Conservation (phyloP, 345 rosid species). For the Carallia pectinifolia region DNA sequence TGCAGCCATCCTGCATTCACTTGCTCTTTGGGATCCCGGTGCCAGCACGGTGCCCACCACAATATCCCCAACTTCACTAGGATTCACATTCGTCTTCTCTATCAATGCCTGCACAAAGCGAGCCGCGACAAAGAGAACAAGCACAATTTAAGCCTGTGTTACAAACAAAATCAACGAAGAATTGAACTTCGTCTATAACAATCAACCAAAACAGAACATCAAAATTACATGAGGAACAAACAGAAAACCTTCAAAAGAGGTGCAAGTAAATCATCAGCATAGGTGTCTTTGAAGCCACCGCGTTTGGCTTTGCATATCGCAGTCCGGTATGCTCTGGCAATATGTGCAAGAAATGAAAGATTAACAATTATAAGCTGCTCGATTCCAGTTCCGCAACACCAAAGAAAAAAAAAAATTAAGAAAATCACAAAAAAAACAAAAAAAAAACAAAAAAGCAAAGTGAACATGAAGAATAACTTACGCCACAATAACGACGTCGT, state of each 20-base stretch:
- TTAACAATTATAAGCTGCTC: not conserved
- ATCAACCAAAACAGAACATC: too few species aligned
- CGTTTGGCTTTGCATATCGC: conserved; percentile 81
- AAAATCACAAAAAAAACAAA: not conserved
- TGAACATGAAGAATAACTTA: conserved; percentile 28
- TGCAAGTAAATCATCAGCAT: conserved; percentile 83
- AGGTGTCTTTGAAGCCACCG: conserved; percentile 90
- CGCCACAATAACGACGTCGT: conserved; percentile 92
- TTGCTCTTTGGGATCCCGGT: conserved; percentile 84
- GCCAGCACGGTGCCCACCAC: conserved; percentile 94
- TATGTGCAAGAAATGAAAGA: too few species aligned
- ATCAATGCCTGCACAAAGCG: conserved; percentile 62
- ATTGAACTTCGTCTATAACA: too few species aligned
- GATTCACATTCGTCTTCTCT: conserved; percentile 70
- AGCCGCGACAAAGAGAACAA: not conserved
- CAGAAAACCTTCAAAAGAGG: conserved; percentile 62
- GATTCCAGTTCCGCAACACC: not conserved
- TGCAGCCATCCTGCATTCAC: conserved; percentile 97
- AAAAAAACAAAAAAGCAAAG: not conserved
- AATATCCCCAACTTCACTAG: conserved; percentile 95
- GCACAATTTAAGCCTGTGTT: too few species aligned
- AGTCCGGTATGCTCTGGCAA: conserved; percentile 71
- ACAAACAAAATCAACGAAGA: not conserved
- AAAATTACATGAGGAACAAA: too few species aligned
- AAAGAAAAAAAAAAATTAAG: not conserved